These are phyloP conservation scores for Tardiomyces digboiensis DNA, from an alignment of 1,139 yeast genomes.

Conservation along the genomic window DNA sequence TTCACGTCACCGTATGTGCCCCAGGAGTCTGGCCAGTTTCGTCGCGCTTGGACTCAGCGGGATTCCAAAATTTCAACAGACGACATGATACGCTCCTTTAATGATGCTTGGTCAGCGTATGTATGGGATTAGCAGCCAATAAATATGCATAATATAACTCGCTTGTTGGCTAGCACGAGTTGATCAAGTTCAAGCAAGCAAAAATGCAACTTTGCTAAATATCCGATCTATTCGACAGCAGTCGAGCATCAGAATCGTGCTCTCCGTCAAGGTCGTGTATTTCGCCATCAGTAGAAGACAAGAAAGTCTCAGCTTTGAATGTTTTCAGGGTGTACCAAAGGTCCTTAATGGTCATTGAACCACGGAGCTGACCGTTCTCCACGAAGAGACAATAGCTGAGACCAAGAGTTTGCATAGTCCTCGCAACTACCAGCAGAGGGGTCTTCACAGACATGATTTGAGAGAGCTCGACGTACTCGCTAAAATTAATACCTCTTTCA, in stretches of 20 bases:
- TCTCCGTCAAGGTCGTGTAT: neutral
- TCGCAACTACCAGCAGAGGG: neutral
- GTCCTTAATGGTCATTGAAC: conserved; percentile 63
- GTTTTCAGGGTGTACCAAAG: neutral
- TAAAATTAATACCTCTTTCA: neutral
- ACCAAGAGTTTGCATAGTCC: neutral
- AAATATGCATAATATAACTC: neutral
- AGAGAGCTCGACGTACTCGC: neutral
- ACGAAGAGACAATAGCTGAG: conserved; percentile 36
- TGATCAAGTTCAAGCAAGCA: neutral
- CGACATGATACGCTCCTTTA: conserved; percentile 6
- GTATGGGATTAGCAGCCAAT: neutral
- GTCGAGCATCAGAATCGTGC: neutral
- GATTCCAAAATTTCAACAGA: neutral
- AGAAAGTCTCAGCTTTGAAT: neutral
- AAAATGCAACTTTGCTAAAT: neutral
- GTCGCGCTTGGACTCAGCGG: neutral
- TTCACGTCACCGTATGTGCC: neutral
- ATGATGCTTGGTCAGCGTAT: conserved; percentile 5
- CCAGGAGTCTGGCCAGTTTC: neutral
- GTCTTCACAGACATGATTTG: neutral
- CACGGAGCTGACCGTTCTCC: conserved; percentile 41
- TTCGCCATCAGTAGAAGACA: neutral
- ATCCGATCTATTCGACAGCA: neutral
- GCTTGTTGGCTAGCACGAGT: neutral